phyloP scores from a whole-genome alignment of 257 asterid genomes.

The Linaria vulgaris region DNA sequence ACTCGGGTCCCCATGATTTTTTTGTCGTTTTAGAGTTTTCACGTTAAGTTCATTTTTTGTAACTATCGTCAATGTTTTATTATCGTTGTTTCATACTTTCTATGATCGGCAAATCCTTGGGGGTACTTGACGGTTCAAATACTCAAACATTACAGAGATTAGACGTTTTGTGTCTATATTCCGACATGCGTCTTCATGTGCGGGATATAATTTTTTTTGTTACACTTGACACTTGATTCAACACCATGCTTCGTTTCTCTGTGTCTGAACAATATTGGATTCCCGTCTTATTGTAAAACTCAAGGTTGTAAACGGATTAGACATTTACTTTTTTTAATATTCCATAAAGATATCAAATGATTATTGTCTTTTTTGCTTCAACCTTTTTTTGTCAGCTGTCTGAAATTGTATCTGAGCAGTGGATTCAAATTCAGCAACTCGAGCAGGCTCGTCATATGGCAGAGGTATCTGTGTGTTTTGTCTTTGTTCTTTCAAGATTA shows the following conservation, averaged over 20 bases:
- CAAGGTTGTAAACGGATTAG: background rate
- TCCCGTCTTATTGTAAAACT: background rate
- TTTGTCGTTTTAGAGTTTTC: too few relatives aligned
- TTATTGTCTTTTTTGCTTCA: background rate
- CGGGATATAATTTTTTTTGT: too few relatives aligned
- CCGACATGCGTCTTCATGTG: background rate
- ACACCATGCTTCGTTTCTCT: too few relatives aligned
- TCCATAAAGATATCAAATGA: background rate
- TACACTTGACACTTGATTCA: too few relatives aligned
- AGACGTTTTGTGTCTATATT: background rate
- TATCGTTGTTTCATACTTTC: too few relatives aligned
- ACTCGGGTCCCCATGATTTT: too few relatives aligned
- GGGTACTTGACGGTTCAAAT: too few relatives aligned
- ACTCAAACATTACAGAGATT: too few relatives aligned
- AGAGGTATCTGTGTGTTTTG: constrained; percentile 43
- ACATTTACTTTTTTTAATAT: background rate
- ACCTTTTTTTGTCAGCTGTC: constrained; percentile 41
- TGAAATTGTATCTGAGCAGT: constrained; percentile 73
- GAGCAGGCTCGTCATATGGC: constrained; percentile 93
- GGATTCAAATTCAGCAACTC: constrained; percentile 89
- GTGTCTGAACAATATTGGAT: background rate
- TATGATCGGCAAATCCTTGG: too few relatives aligned
- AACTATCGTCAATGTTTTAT: too few relatives aligned
- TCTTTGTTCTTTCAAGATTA: constrained; percentile 20
- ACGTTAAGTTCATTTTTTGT: too few relatives aligned